Evolutionary conservation across 495 filamentous ascomycete genomes (phyloP).

Genomic region (Astrothelium macrocarpum): DNA sequence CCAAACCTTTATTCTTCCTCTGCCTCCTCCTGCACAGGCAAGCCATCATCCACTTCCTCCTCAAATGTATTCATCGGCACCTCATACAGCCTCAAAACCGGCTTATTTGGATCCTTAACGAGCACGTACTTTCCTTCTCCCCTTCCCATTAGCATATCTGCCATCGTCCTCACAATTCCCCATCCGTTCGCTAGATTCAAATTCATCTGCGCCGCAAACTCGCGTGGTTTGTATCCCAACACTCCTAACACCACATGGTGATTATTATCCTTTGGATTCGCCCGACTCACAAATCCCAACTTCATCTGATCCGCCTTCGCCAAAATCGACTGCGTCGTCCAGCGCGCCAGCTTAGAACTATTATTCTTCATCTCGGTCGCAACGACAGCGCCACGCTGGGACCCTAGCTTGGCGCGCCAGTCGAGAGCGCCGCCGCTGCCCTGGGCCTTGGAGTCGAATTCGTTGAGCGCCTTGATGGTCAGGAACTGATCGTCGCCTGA

Average conservation of each 20-base stretch:
- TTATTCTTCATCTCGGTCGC: constrained; percentile 99
- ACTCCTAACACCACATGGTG: constrained; percentile 93
- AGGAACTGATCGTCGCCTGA: constrained; percentile 81
- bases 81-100: constrained; percentile 82
- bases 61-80: constrained; percentile 83
- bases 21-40: constrained; percentile 29
- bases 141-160: constrained; percentile 73
- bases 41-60: constrained; percentile 53
- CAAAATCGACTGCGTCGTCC: constrained; percentile 92
- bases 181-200: constrained; percentile 91
- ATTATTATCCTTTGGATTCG: constrained; percentile 78
- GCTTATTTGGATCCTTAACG: constrained; percentile 90
- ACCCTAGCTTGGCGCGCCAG: constrained; percentile 88
- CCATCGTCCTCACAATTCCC: constrained; percentile 96
- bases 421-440: constrained; percentile 88
- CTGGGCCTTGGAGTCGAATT: constrained; percentile 96
- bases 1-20: constrained; percentile 40
- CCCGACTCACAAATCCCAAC: constrained; percentile 94
- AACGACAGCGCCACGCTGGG: constrained; percentile 89
- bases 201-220: constrained; percentile 97
- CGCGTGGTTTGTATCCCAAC: constrained; percentile 89
- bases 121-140: constrained; percentile 61
- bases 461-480: constrained; percentile 92
- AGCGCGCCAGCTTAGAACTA: constrained; percentile 90
- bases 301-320: constrained; percentile 96